Evolutionary conservation across 108 stramenopile species (phyloP), one percentile per base, ranked within the genome.

Genomic region (Nitzschia putrida): DNA sequence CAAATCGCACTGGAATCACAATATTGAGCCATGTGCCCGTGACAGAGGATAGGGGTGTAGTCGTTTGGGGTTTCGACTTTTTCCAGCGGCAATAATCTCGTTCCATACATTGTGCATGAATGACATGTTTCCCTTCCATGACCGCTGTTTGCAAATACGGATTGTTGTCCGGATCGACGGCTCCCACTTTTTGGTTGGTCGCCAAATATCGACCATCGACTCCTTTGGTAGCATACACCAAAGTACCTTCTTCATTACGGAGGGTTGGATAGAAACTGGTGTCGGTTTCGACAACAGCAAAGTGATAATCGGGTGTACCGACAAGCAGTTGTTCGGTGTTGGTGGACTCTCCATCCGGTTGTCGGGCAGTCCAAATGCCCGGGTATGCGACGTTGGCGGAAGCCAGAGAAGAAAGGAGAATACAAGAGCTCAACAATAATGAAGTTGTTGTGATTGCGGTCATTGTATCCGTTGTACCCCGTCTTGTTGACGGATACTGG

Each of bases 1-100:
- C 34, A 57, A 73, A 73, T 57, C 22, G 54, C 56, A 73, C 44
- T 22, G 64, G 63, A 37, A 73, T 57, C 21, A 73, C 72, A 40
- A 73, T 44, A 65, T 73, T 75, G 26, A 43, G 21, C 38, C 61
- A 8, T 6, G 55, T 38, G 7, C 67, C 67, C 16, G n/a, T 52
- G 29, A 34, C 29, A 6, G 66, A 26, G 8, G 14, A 8, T 23
- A 53, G 24, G 3, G 23, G 11, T 18, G 43, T 16, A 7, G 21
- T 43, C 37, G 14, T 47, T 16, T 47, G 34, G n/a, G 16, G 29
- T 49, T 69, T 41, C 11, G 14, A 4, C 18, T 49, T 21, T 47
- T 42, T 44, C 68, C 68, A 69, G 3, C 39, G 18, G 47, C 68
- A 69, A 54, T 42, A 69, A 11, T 69, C 56, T 4, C 20, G 38